Evolutionary conservation across 768 basidiomycete genomes (phyloP).

Genomic region (Lactarius hengduanensis): DNA sequence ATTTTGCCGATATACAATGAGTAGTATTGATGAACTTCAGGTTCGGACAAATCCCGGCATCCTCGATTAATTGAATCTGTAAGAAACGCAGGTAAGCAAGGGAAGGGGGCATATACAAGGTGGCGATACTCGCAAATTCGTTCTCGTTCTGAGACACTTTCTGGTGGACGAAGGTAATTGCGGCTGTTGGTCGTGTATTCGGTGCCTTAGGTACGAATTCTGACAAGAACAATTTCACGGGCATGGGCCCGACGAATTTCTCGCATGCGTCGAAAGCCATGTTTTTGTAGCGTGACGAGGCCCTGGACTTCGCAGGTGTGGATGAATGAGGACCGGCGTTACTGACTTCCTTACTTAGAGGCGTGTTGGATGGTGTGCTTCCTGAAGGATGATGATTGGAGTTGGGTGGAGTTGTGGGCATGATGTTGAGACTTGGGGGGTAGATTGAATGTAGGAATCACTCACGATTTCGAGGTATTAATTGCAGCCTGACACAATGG

Average conservation of each 20-base stretch:
- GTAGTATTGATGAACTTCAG: conserved; percentile 8
- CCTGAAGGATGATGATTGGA: too few species aligned
- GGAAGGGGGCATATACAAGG: not conserved
- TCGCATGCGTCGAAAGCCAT: conserved; percentile 7
- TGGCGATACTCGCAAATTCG: not conserved
- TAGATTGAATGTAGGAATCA: too few species aligned
- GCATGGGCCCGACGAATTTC: conserved; percentile 16
- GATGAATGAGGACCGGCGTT: too few species aligned
- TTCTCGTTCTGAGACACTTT: conserved; percentile 3
- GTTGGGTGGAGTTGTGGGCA: too few species aligned
- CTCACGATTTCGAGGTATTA: too few species aligned
- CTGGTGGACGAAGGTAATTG: not conserved
- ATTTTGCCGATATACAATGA: not conserved
- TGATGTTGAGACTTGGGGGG: too few species aligned
- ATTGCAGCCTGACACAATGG: too few species aligned
- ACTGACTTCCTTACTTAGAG: too few species aligned
- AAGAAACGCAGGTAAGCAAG: not conserved
- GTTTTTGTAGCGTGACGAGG: not conserved
- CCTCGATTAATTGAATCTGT: not conserved
- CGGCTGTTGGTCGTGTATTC: not conserved
- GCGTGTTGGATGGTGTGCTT: too few species aligned
- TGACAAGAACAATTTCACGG: not conserved
- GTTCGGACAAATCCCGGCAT: not conserved
- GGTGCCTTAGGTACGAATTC: not conserved
- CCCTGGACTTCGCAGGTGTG: too few species aligned